These are phyloP conservation scores for Raphanus hybrid DNA, from an alignment of 441 rosid genomes.

Conservation along the genomic window DNA sequence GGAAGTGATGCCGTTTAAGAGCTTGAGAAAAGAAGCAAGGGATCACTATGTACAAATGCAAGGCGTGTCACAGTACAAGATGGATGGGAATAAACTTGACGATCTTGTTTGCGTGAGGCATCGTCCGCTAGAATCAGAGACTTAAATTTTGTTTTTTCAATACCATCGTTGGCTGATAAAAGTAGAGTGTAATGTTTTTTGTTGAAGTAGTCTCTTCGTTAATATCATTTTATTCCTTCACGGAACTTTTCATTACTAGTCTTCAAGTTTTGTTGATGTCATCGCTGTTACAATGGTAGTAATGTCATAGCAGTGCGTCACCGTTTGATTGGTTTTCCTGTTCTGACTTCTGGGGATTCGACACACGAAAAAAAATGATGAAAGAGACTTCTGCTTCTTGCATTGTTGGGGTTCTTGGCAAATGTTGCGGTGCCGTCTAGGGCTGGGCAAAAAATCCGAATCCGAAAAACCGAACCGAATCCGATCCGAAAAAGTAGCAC, in stretches of 20 bases:
- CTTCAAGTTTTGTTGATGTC: neutral
- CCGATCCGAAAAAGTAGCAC: no score
- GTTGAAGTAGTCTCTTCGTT: neutral
- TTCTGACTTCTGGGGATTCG: no score
- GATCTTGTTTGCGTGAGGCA: conserved; percentile 93
- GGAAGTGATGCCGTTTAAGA: conserved; percentile 85
- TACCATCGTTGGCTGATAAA: neutral
- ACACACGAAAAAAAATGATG: no score
- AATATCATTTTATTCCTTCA: neutral
- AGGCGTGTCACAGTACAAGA: conserved; percentile 86
- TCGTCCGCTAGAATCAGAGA: conserved; percentile 47
- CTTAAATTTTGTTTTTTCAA: conserved; percentile 29
- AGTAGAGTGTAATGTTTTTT: neutral
- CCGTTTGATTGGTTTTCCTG: no score
- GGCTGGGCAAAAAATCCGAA: no score
- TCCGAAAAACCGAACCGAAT: no score
- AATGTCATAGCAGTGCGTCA: no score
- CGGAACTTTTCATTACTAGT: neutral
- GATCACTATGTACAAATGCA: conserved; percentile 81
- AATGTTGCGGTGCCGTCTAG: no score
- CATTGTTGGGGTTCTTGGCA: no score
- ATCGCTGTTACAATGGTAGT: neutral
- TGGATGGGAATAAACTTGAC: conserved; percentile 96
- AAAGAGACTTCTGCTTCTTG: no score
- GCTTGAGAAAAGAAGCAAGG: conserved; percentile 85